Percentiles rank a stretch among this genome's conserved stretches.
Evolutionary conservation across 768 basidiomycete species (phyloP).

Genomic region (Candolleomyces efflorescens): DNA sequence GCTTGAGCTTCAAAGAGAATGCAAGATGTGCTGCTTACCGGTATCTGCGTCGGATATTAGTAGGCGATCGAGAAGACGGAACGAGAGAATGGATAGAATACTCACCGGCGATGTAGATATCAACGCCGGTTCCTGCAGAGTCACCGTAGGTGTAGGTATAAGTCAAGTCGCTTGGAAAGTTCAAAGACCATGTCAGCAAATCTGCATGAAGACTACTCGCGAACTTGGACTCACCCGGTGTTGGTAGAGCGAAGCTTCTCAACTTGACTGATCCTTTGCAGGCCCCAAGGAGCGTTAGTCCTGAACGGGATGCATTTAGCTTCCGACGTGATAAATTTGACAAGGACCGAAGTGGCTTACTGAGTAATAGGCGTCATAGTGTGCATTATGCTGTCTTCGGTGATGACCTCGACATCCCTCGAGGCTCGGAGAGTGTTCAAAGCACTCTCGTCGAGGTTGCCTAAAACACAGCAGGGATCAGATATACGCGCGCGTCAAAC

Average conservation of each 20-base stretch:
- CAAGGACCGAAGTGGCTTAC: slow-evolving; percentile 4
- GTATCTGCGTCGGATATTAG: not conserved
- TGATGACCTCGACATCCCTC: slow-evolving; percentile 18
- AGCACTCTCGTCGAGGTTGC: slow-evolving; percentile 12
- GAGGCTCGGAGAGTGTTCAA: slow-evolving; percentile 16
- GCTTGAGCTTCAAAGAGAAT: not conserved
- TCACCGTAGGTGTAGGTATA: slow-evolving; percentile 21
- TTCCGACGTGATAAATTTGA: not conserved
- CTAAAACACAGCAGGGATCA: not conserved
- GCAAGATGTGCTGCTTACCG: not conserved
- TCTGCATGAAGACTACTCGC: not conserved
- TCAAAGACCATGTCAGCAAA: not conserved
- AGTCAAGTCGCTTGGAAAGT: slow-evolving; percentile 8
- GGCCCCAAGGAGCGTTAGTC: slow-evolving; percentile 30
- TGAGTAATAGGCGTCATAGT: slow-evolving; percentile 13
- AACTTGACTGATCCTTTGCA: slow-evolving; percentile 20
- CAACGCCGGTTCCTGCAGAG: slow-evolving; percentile 30
- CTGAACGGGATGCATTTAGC: slow-evolving; percentile 9
- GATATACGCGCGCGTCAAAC: not conserved
- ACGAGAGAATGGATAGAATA: not conserved
- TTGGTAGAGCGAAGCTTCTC: slow-evolving; percentile 10
- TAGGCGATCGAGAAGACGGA: not conserved
- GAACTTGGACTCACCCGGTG: not conserved
- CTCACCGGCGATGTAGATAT: slow-evolving; percentile 36
- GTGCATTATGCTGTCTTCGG: slow-evolving; percentile 22